Evolutionary conservation across 495 filamentous ascomycete species (phyloP), one percentile per base, ranked within the genome.

Genomic region (Annulohypoxylon bovei): DNA sequence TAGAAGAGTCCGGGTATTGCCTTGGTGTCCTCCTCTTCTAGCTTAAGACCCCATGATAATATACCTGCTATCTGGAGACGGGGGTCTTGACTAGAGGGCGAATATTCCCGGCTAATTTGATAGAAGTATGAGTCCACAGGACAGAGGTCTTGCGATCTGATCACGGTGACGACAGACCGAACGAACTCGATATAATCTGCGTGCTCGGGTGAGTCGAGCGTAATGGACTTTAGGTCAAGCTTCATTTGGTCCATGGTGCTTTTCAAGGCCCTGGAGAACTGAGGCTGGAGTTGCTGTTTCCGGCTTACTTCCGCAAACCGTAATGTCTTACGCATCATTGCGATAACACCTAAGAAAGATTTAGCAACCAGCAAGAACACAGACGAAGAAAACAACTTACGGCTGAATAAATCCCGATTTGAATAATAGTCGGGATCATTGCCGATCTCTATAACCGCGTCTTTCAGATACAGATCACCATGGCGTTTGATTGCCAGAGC

Each of bases 231-330:
- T 0, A 87, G 75, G 60, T 84, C 76, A n/a, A 73, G 52, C 59
- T 81, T 83, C 65, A 87, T 85, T 27, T 78, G 81, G n/a, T 79
- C 76, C 84, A 87, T 86, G 6, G 74, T 75, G 20, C 67, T 68
- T 35, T 76, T 74, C 3, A 87, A 67, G 14, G 73, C 75, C 33
- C 68, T 76, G 16, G 71, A 70, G 70, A 78, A 84, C 14, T 80
- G 73, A 0, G 68, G 67, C 16, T 79, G 77, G 12, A 79, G 65
- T 12, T 75, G 68, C 33, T 63, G 55, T 53, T 74, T 62, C 16
- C 60, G 68, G 14, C 42, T 61, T 0, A 66, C 50, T 22, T 68
- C 70, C 14, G 71, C 60, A 42, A 69, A 73, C 14, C 75, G 76
- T 14, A 82, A 54, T n/a, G 72, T 67, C 52, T 71, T 79, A 32